Percentiles rank a stretch among this genome's conserved stretches.
These are phyloP conservation scores for Microbotryum silenes-acaulis DNA, from an alignment of 1,284 basidiomycete species.

Conservation along the genomic window DNA sequence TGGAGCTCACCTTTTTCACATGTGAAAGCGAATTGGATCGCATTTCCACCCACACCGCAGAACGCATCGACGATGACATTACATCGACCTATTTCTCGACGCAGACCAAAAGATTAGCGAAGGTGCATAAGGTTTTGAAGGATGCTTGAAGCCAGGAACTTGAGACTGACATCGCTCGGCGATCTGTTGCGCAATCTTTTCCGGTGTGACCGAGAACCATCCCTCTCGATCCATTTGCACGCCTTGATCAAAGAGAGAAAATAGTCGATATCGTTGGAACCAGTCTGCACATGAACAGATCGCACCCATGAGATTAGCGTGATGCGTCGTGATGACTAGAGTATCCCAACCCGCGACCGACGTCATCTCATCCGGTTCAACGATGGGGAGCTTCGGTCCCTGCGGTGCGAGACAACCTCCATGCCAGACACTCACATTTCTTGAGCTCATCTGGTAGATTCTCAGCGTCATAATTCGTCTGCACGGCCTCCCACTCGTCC, in stretches of 20 bases:
- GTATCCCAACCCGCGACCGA: not conserved
- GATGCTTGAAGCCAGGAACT: no score
- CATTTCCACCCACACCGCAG: conserved; percentile 95
- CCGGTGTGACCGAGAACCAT: conserved; percentile 96
- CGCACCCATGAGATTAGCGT: not conserved
- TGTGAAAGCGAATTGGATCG: conserved; percentile 92
- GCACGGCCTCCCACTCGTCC: not conserved
- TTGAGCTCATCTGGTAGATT: conserved; percentile 23
- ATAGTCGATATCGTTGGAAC: conserved; percentile 68
- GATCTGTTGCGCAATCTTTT: conserved; percentile 80
- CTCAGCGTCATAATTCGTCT: conserved; percentile 10
- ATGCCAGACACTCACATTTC: conserved; percentile 22
- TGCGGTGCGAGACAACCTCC: no score
- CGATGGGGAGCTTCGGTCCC: not conserved
- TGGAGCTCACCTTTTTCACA: conserved; percentile 55
- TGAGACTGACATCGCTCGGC: conserved; percentile 65
- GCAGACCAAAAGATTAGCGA: not conserved
- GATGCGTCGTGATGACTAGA: not conserved
- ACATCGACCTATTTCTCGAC: conserved; percentile 35
- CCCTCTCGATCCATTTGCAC: conserved; percentile 53
- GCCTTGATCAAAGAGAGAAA: conserved; percentile 66
- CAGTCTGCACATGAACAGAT: conserved; percentile 54
- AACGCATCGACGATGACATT: conserved; percentile 73
- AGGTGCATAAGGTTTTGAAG: no score
- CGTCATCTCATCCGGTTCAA: not conserved